These are phyloP conservation scores for Aquilaria malaccensis DNA, from an alignment of 345 rosid genomes.

Conservation along the genomic window DNA sequence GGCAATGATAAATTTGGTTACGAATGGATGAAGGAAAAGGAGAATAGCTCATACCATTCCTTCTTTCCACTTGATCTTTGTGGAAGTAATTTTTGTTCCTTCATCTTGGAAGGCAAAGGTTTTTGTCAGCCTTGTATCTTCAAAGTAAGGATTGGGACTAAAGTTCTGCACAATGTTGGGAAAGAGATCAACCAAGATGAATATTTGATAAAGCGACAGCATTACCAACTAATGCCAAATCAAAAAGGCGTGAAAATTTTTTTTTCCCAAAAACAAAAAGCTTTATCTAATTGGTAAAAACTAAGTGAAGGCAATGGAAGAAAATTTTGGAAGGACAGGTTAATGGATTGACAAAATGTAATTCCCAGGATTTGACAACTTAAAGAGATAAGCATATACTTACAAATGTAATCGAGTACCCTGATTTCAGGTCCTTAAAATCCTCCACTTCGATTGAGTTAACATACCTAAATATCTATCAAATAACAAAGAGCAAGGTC, in stretches of 20 bases:
- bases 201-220: not conserved
- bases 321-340: too few relatives aligned
- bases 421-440: slow-evolving; percentile 84
- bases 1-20: slow-evolving; percentile 1
- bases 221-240: not conserved
- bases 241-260: not conserved
- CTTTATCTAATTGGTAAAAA: too few relatives aligned
- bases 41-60: slow-evolving; percentile 49
- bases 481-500: not conserved
- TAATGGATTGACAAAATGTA: too few relatives aligned
- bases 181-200: slow-evolving; percentile 5
- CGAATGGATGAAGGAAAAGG: not conserved
- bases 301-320: too few relatives aligned
- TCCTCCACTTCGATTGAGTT: slow-evolving; percentile 82
- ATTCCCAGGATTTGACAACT: too few relatives aligned
- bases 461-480: slow-evolving; percentile 65
- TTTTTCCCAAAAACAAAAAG: not conserved
- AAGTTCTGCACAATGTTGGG: slow-evolving; percentile 47
- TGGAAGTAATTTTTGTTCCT: slow-evolving; percentile 62
- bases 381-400: slow-evolving; percentile 22
- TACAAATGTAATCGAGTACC: slow-evolving; percentile 82
- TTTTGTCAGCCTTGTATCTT: slow-evolving; percentile 72
- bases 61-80: slow-evolving; percentile 86
- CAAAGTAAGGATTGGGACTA: slow-evolving; percentile 73
- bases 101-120: slow-evolving; percentile 79